Percentiles rank a stretch among this genome's conserved stretches.
Evolutionary conservation across 208 protist species (phyloP).

Genomic region (Zelonia costaricensis): DNA sequence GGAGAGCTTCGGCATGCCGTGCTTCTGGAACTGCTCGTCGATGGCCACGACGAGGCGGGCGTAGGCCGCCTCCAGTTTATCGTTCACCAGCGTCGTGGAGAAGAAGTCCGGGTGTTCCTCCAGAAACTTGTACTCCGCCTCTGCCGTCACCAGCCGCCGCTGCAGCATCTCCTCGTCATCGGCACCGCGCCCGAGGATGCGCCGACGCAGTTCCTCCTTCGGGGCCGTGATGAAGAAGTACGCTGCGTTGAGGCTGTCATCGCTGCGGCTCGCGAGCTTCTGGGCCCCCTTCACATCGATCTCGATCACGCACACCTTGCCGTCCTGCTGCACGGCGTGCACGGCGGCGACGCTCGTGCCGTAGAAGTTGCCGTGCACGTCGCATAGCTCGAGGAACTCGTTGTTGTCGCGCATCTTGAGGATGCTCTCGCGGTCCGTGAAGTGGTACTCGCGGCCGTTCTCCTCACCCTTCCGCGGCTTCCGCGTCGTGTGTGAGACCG

Average conservation of each 20-base stretch:
- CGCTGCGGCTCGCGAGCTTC: slow-evolving; percentile 43
- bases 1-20: slow-evolving; percentile 52
- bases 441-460: slow-evolving; percentile 94
- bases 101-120: slow-evolving; percentile 75
- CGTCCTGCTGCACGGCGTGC: slow-evolving; percentile 55
- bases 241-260: slow-evolving; percentile 38
- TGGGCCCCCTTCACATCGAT: slow-evolving; percentile 92
- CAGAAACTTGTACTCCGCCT: slow-evolving; percentile 76
- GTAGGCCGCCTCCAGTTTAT: slow-evolving; percentile 76
- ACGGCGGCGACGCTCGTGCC: slow-evolving; percentile 91
- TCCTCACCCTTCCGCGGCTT: slow-evolving; percentile 79
- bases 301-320: slow-evolving; percentile 89
- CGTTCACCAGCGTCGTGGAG: slow-evolving; percentile 65
- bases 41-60: slow-evolving; percentile 48
- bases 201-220: slow-evolving; percentile 75
- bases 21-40: slow-evolving; percentile 50
- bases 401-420: slow-evolving; percentile 64
- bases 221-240: slow-evolving; percentile 87
- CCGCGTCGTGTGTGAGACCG: slow-evolving; percentile 93
- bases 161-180: slow-evolving; percentile 78
- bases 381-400: slow-evolving; percentile 91
- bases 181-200: slow-evolving; percentile 72
- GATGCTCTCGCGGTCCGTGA: slow-evolving; percentile 67
- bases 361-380: slow-evolving; percentile 96
- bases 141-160: slow-evolving; percentile 72